phyloP scores from a whole-genome alignment of 2,329 filamentous ascomycete genomes.

The Calonectria honghensis region DNA sequence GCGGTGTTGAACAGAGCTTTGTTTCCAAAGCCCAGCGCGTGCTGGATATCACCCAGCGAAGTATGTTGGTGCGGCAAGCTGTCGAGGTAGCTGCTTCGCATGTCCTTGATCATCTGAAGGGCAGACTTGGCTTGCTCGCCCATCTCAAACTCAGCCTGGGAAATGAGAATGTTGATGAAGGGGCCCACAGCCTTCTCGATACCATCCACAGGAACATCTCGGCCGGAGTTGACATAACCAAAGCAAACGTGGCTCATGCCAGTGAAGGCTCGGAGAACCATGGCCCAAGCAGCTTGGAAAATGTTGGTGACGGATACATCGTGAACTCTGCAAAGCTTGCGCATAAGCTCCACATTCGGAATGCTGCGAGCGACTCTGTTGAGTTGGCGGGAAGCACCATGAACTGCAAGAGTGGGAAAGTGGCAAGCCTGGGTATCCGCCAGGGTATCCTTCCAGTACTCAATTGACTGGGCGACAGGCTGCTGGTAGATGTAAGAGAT shows the following conservation, averaged over 20 bases:
- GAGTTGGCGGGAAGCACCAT: background rate
- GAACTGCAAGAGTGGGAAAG: background rate
- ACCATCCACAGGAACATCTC: constrained; percentile 70
- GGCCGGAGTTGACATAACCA: constrained; percentile 72
- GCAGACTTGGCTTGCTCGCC: constrained; percentile 10
- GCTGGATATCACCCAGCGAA: constrained; percentile 24
- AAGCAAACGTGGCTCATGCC: constrained; percentile 69
- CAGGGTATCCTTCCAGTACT: constrained; percentile 2
- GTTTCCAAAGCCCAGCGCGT: constrained; percentile 19
- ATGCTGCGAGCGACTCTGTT: background rate
- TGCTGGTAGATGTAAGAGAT: constrained; percentile 21
- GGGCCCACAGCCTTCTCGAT: constrained; percentile 70
- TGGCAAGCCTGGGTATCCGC: constrained; percentile 13
- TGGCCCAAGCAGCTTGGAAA: constrained; percentile 71
- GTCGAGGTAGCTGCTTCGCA: constrained; percentile 7
- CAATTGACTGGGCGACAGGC: background rate
- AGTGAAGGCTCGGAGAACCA: constrained; percentile 69
- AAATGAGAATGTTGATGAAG: constrained; percentile 73
- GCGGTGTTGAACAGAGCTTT: constrained; percentile 28
- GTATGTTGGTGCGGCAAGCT: constrained; percentile 25
- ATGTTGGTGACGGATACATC: constrained; percentile 69
- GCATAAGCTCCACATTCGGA: constrained; percentile 4
- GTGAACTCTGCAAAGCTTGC: constrained; percentile 16
- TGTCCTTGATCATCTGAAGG: constrained; percentile 11
- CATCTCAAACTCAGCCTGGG: background rate